A percentile compares a stretch with the other conserved stretches of the same genome.
Evolutionary conservation across 805 yeast genomes (phyloP).

Genomic region (Isabelozyma rhagii): DNA sequence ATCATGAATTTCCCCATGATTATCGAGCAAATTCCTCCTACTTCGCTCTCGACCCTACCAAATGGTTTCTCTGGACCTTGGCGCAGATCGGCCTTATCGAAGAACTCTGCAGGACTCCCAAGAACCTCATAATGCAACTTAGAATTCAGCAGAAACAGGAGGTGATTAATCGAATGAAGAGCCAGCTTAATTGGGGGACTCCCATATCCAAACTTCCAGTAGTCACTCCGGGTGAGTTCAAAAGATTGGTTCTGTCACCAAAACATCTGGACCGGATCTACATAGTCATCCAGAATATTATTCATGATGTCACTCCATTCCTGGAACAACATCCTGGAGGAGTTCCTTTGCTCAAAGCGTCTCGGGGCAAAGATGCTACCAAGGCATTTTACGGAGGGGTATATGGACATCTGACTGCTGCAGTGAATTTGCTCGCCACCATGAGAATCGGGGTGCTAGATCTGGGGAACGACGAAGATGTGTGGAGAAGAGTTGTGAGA

Average conservation of each 20-base stretch:
- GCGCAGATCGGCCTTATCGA: slow-evolving; percentile 55
- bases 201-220: slow-evolving; percentile 86
- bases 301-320: slow-evolving; percentile 90
- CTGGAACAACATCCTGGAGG: slow-evolving; percentile 96
- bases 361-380: slow-evolving; percentile 92
- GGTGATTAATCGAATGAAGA: slow-evolving; percentile 69
- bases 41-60: slow-evolving; percentile 85
- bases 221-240: slow-evolving; percentile 46
- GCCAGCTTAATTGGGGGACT: slow-evolving; percentile 88
- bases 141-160: slow-evolving; percentile 68
- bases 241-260: slow-evolving; percentile 32
- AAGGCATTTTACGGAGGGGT: slow-evolving; percentile 95
- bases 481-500: slow-evolving; percentile 72
- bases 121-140: slow-evolving; percentile 62
- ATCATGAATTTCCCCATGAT: slow-evolving; percentile 93
- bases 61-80: slow-evolving; percentile 60
- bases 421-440: slow-evolving; percentile 83
- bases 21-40: slow-evolving; percentile 71
- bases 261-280: slow-evolving; percentile 51
- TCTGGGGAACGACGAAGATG: slow-evolving; percentile 76
- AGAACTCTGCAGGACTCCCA: slow-evolving; percentile 61
- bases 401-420: slow-evolving; percentile 90
- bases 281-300: slow-evolving; percentile 84
- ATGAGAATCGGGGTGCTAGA: slow-evolving; percentile 89
- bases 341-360: slow-evolving; percentile 66